Evolutionary conservation across 2,329 filamentous ascomycete species (phyloP).

Genomic region (Clonostachys solani): DNA sequence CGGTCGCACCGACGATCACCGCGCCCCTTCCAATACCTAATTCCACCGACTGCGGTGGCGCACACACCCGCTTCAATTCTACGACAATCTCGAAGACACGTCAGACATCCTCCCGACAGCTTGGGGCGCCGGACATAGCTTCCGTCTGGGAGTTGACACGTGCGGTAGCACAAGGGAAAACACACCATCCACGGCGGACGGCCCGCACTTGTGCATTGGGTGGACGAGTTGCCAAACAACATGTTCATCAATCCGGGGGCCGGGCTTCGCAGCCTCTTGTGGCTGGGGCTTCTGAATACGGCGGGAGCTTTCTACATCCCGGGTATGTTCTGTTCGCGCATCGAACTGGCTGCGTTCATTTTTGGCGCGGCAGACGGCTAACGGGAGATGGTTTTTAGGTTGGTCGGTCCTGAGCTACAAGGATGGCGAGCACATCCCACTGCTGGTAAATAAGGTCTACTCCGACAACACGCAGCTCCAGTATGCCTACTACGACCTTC

Average conservation of each 20-base stretch:
- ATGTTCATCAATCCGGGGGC: constrained; percentile 25
- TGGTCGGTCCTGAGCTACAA: constrained; percentile 81
- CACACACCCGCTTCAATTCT: not conserved
- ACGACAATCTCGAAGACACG: constrained; percentile 1
- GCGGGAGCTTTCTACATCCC: constrained; percentile 78
- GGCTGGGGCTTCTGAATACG: constrained; percentile 28
- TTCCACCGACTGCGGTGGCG: too few species aligned
- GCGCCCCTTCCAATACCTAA: too few species aligned
- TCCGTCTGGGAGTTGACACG: too few species aligned
- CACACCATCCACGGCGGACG: not conserved
- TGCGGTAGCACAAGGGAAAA: too few species aligned
- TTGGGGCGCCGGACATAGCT: not conserved
- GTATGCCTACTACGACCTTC: constrained; percentile 85
- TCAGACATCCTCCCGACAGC: not conserved
- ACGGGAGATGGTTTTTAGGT: constrained; percentile 36
- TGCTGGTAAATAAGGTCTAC: constrained; percentile 91
- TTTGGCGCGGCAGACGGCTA: not conserved
- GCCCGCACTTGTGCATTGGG: not conserved
- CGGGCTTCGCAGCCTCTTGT: constrained; percentile 31
- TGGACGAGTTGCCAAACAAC: not conserved
- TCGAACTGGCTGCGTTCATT: constrained; percentile 1
- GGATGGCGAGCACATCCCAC: constrained; percentile 70
- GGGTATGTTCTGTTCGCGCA: constrained; percentile 50
- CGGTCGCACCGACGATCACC: too few species aligned
- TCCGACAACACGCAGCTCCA: constrained; percentile 88